Conservation (phyloP, 2,329 filamentous ascomycete genomes). For the Exophiala viscosa region DNA sequence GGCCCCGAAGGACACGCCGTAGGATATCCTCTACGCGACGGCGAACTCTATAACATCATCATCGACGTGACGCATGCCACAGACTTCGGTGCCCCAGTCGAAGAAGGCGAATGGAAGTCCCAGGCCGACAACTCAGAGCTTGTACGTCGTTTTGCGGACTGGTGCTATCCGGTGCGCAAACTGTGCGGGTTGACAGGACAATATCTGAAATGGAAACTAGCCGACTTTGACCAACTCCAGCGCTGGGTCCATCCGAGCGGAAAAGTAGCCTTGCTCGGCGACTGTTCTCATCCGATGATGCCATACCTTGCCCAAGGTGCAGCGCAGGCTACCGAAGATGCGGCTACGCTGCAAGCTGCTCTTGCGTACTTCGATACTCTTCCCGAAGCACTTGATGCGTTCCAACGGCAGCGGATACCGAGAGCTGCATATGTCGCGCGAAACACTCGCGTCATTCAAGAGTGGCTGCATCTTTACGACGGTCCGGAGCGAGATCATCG, state of each 20-base stretch:
- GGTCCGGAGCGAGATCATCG: slow-evolving; percentile 28
- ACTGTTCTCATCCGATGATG: slow-evolving; percentile 45
- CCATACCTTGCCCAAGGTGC: slow-evolving; percentile 45
- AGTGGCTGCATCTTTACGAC: slow-evolving; percentile 33
- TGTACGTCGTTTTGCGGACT: slow-evolving; percentile 30
- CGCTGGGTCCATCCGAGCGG: slow-evolving; percentile 32
- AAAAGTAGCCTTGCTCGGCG: slow-evolving; percentile 39
- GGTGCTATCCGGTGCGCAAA: slow-evolving; percentile 31
- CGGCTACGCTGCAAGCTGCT: slow-evolving; percentile 25
- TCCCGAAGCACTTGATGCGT: slow-evolving; percentile 31
- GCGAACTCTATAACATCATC: slow-evolving; percentile 35
- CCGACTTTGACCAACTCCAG: slow-evolving; percentile 29
- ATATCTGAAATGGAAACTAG: slow-evolving; percentile 28
- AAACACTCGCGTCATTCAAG: slow-evolving; percentile 33
- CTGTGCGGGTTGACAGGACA: slow-evolving; percentile 28
- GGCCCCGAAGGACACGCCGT: slow-evolving; percentile 34
- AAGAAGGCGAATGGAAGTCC: slow-evolving; percentile 30
- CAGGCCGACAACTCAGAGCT: slow-evolving; percentile 30
- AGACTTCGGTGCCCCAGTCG: slow-evolving; percentile 20
- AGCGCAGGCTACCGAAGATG: slow-evolving; percentile 45
- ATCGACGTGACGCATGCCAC: slow-evolving; percentile 30
- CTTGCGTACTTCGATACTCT: slow-evolving; percentile 14
- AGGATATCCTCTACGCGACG: slow-evolving; percentile 32
- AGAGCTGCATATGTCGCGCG: slow-evolving; percentile 29
- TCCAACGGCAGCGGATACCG: slow-evolving; percentile 41